Evolutionary conservation across 2,329 filamentous ascomycete species (phyloP).

Genomic region (Colletotrichum brevisporum): DNA sequence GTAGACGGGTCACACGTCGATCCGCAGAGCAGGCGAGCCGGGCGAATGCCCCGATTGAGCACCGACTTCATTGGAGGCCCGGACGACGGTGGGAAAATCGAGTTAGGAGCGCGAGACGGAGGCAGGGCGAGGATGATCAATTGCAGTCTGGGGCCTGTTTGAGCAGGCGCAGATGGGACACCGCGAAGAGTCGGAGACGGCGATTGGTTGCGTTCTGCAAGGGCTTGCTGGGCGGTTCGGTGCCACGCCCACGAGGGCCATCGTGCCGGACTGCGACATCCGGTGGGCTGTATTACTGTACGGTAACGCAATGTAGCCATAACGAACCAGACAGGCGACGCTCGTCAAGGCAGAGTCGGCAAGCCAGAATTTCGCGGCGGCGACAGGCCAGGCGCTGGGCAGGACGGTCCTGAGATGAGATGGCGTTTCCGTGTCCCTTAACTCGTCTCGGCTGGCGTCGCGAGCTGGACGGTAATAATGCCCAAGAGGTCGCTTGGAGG

Average conservation of each 20-base stretch:
- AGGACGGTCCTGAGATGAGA: neutral
- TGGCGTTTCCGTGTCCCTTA: neutral
- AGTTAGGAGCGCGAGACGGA: slow-evolving; percentile 11
- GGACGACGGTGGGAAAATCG: neutral
- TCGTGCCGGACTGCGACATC: no score
- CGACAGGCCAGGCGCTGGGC: neutral
- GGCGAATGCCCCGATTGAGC: slow-evolving; percentile 31
- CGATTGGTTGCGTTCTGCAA: neutral
- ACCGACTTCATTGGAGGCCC: slow-evolving; percentile 3
- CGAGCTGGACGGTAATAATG: no score
- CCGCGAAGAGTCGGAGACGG: neutral
- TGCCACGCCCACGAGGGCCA: no score
- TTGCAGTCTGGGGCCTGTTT: slow-evolving; percentile 14
- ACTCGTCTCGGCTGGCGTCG: no score
- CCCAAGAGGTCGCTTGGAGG: no score
- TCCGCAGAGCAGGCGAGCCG: slow-evolving; percentile 18
- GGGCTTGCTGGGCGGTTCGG: neutral
- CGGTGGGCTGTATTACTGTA: no score
- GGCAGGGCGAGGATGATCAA: slow-evolving; percentile 1
- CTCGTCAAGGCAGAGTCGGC: no score
- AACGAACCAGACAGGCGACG: no score
- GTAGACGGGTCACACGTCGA: slow-evolving; percentile 1
- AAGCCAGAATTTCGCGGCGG: no score
- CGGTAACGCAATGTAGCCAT: no score
- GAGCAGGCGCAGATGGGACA: slow-evolving; percentile 11